A percentile compares a stretch with the other conserved stretches of the same genome.
These are phyloP conservation scores for Coniophora puteana DNA, from an alignment of 1,284 basidiomycete genomes.

Conservation along the genomic window DNA sequence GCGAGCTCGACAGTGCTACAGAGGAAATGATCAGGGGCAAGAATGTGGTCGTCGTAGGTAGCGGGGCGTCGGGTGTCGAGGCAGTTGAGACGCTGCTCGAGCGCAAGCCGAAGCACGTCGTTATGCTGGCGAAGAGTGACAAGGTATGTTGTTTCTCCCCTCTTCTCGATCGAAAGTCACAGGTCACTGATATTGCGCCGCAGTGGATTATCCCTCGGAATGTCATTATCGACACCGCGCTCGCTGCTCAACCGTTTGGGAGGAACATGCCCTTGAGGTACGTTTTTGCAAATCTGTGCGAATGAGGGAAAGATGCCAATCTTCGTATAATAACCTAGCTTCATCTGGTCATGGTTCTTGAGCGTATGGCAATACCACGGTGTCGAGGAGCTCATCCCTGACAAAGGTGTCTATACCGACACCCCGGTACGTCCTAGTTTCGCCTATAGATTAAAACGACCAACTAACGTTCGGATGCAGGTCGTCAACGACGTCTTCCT, in stretches of 20 bases:
- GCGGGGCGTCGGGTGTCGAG: conserved; percentile 60
- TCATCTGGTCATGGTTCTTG: conserved; percentile 50
- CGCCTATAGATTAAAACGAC: no score
- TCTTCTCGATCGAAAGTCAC: neutral
- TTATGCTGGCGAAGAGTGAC: conserved; percentile 43
- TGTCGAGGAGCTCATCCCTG: conserved; percentile 43
- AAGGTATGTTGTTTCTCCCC: conserved; percentile 14
- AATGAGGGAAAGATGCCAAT: neutral
- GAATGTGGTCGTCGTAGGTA: conserved; percentile 50
- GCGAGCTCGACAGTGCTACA: conserved; percentile 41
- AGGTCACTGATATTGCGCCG: neutral
- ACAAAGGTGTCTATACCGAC: conserved; percentile 43
- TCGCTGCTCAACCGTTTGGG: conserved; percentile 58
- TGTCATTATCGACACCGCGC: conserved; percentile 48
- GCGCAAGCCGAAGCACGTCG: conserved; percentile 40
- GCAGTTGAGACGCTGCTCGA: conserved; percentile 52
- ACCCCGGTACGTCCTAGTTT: conserved; percentile 34
- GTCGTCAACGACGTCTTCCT: conserved; percentile 60
- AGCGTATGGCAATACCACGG: conserved; percentile 50
- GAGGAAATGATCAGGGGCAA: conserved; percentile 39
- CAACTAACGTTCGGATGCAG: conserved; percentile 19
- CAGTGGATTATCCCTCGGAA: conserved; percentile 50
- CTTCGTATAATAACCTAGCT: conserved; percentile 23
- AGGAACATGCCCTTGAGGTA: conserved; percentile 49
- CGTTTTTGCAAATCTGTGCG: conserved; percentile 1